These are phyloP conservation scores for Plenodomus biglobosus DNA, from an alignment of 2,329 filamentous ascomycete species.

Conservation along the genomic window DNA sequence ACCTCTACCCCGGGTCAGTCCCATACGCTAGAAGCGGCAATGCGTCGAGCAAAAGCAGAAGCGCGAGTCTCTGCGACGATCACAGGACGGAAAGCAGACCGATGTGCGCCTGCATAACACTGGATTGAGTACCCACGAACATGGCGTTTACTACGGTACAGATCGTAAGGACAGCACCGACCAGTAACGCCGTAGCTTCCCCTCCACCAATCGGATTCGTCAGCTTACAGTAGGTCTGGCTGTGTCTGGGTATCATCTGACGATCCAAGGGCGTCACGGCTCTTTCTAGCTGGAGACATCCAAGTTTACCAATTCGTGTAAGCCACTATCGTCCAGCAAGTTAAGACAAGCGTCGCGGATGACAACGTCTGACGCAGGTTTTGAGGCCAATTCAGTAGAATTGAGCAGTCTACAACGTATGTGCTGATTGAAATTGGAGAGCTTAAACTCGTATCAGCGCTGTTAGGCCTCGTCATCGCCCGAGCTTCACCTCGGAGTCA, in stretches of 20 bases:
- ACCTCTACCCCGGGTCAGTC: constrained; percentile 5
- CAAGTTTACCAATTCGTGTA: too few relatives aligned
- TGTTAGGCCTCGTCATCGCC: too few relatives aligned
- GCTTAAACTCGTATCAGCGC: too few relatives aligned
- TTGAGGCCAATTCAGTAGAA: too few relatives aligned
- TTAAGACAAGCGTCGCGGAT: too few relatives aligned
- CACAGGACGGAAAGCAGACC: constrained; percentile 15
- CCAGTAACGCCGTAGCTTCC: constrained; percentile 4
- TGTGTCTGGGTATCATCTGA: constrained; percentile 1
- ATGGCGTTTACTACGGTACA: constrained; percentile 13
- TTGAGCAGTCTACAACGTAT: too few relatives aligned
- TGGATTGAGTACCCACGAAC: constrained; percentile 8
- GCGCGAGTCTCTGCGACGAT: constrained; percentile 5
- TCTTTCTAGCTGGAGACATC: too few relatives aligned
- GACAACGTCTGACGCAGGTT: too few relatives aligned
- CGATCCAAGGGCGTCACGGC: constrained; percentile 10
- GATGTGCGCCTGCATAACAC: constrained; percentile 9
- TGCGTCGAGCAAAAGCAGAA: constrained; percentile 7
- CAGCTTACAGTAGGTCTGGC: constrained; percentile 12
- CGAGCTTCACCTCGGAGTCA: too few relatives aligned
- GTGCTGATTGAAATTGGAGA: too few relatives aligned
- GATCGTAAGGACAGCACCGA: constrained; percentile 18
- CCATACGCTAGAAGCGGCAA: constrained; percentile 15
- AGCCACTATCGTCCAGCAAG: too few relatives aligned
- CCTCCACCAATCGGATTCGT: constrained; percentile 12